Percentiles rank a stretch among this genome's conserved stretches.
Conservation (phyloP, 2,329 filamentous ascomycete genomes). For the Phaeosphaeria sp. region DNA sequence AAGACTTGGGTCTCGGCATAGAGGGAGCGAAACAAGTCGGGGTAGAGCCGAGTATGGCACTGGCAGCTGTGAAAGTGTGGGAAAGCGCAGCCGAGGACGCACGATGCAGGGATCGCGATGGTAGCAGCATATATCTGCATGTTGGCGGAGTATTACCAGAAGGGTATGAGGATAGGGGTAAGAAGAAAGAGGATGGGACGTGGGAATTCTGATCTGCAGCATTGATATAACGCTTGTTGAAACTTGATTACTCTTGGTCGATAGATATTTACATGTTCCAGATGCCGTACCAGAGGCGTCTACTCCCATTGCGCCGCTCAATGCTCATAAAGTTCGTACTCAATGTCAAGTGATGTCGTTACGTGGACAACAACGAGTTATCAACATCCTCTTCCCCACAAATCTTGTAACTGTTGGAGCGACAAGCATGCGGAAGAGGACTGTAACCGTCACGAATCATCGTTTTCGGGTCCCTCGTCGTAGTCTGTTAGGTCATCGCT, state of each 20-base stretch:
- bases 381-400: slow-evolving; percentile 36
- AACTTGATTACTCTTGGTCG: neutral
- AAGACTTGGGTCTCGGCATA: slow-evolving; percentile 40
- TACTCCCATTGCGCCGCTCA: neutral
- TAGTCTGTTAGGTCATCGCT: slow-evolving; percentile 57
- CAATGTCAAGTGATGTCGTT: neutral
- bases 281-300: neutral
- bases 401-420: slow-evolving; percentile 28
- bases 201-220: slow-evolving; percentile 27
- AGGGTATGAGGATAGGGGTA: slow-evolving; percentile 36
- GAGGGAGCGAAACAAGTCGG: slow-evolving; percentile 36
- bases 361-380: neutral
- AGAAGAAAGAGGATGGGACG: slow-evolving; percentile 25
- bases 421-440: slow-evolving; percentile 30
- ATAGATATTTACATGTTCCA: neutral
- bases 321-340: slow-evolving; percentile 1
- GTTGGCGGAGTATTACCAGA: slow-evolving; percentile 34
- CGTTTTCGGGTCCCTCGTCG: slow-evolving; percentile 19
- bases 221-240: neutral
- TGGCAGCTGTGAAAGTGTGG: slow-evolving; percentile 37
- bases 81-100: slow-evolving; percentile 30
- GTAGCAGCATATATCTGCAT: slow-evolving; percentile 41
- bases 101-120: slow-evolving; percentile 36
- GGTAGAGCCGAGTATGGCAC: slow-evolving; percentile 33
- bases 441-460: slow-evolving; percentile 33